Evolutionary conservation across 208 protist species (phyloP), one percentile per base, ranked within the genome.

Genomic region (Wallacemonas sp.): DNA sequence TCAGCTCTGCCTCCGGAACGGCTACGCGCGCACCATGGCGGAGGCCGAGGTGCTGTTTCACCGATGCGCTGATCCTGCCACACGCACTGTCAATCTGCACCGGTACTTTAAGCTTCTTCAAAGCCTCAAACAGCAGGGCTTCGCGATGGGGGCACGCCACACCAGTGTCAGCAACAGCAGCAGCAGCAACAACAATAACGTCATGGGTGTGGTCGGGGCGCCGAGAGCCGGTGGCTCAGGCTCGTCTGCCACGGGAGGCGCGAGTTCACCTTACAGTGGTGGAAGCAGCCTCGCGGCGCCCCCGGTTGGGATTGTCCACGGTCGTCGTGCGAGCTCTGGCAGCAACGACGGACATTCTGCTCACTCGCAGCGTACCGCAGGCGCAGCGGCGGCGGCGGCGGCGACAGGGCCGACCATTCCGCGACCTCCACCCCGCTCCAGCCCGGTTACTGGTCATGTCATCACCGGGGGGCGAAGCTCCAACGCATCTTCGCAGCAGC

Each of bases 31-130:
- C 34, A 78, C 55, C 15, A 45, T 60, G 4, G 45, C 63, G n/a
- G 67, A 79, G 36, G 77, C 75, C 6, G 63, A 68, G 63, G 51
- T 67, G 49, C 54, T 77, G 49, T 77, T 84, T 49, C 46, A 44
- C n/a, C 51, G 66, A n/a, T 82, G 58, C 55, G 72, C 71, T 45
- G 63, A 72, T 4, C 44, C 22, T n/a, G 19, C 54, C 21, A 69
- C 64, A 1, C 63, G 58, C 17, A 72, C 61, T 65, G 53, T 82
- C 17, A 75, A 49, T 31, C 70, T 81, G 1, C 70, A 68, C 34
- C 28, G 79, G 42, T 82, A 68, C 56, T 60, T 88, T 8, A 42
- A 62, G 30, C 33, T 73, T 2, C 36, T 79, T 8, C 62, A 70
- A 59, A 24, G 26, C 14, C 49, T 79, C 17, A 66, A 74, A 33